Percentiles rank a stretch among this genome's conserved stretches.
Evolutionary conservation across 345 rosid species (phyloP).

Genomic region (Orychophragmus violaceus): DNA sequence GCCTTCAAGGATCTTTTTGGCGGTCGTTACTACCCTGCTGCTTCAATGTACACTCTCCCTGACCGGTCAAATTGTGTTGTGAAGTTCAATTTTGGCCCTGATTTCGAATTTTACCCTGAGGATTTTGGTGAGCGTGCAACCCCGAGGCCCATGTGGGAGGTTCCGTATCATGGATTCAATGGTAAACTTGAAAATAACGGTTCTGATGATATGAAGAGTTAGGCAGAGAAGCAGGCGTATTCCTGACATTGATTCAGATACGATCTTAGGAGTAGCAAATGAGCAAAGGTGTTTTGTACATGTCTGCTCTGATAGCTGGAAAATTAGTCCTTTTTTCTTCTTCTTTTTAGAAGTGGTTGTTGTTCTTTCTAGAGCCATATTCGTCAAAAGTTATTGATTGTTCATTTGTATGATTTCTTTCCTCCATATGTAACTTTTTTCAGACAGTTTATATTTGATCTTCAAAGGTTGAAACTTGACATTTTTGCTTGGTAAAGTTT

Average conservation of each 20-base stretch:
- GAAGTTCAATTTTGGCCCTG: conserved; percentile 91
- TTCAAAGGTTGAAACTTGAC: neutral
- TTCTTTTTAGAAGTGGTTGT: conserved; percentile 12
- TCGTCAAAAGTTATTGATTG: conserved; percentile 2
- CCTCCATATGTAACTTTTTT: conserved; percentile 7
- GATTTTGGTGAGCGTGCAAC: conserved; percentile 63
- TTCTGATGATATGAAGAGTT: conserved; percentile 53
- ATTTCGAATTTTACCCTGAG: conserved; percentile 60
- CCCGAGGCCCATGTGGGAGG: conserved; percentile 74
- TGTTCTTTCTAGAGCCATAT: conserved; percentile 16
- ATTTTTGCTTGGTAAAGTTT: neutral
- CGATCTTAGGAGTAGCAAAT: conserved; percentile 29
- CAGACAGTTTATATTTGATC: neutral
- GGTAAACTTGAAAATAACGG: conserved; percentile 54
- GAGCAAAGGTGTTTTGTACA: conserved; percentile 22
- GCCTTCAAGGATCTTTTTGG: conserved; percentile 81
- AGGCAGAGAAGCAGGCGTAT: conserved; percentile 29
- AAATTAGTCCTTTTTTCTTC: conserved; percentile 16
- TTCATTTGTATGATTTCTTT: conserved; percentile 5
- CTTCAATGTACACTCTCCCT: conserved; percentile 97
- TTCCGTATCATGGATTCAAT: conserved; percentile 67
- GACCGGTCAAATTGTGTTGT: conserved; percentile 79
- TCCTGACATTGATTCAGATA: conserved; percentile 4
- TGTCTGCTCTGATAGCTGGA: conserved; percentile 15
- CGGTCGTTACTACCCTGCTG: conserved; percentile 94